phyloP scores from a whole-genome alignment of 257 asterid species.

The Penstemon barbatus region DNA sequence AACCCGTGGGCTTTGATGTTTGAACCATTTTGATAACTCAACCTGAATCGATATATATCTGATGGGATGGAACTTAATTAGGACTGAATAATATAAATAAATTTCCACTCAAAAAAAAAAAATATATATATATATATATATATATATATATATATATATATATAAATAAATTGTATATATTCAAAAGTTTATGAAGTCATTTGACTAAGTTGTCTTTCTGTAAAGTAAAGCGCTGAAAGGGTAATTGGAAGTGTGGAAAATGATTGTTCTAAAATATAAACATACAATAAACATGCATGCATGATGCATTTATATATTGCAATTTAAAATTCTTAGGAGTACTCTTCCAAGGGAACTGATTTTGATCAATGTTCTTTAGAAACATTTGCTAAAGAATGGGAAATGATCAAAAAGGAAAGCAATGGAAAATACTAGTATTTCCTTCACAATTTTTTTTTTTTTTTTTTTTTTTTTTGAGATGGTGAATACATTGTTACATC shows the following conservation, averaged over 20 bases:
- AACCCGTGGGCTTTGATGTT: no score
- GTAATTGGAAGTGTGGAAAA: slow-evolving; percentile 36
- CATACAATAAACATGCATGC: slow-evolving; percentile 3
- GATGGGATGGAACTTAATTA: slow-evolving; percentile 29
- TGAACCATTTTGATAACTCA: not conserved
- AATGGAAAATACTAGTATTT: no score
- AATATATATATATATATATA: no score
- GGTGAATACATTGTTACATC: no score
- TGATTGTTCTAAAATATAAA: slow-evolving; percentile 28
- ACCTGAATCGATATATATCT: not conserved
- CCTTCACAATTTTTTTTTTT: no score
- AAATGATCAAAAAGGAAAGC: no score
- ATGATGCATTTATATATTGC: not conserved
- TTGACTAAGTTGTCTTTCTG: slow-evolving; percentile 7
- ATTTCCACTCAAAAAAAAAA: no score
- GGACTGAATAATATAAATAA: not conserved
- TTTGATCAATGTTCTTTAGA: slow-evolving; percentile 13
- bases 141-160: no score
- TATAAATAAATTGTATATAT: slow-evolving; percentile 2
- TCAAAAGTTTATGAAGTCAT: not conserved
- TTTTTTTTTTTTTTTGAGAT: no score
- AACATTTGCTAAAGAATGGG: no score
- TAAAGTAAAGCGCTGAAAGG: slow-evolving; percentile 24
- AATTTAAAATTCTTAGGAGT: slow-evolving; percentile 41
- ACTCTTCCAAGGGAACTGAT: slow-evolving; percentile 20